phyloP scores from a whole-genome alignment of 331 rosid species.

The Pyracantha coccinea region DNA sequence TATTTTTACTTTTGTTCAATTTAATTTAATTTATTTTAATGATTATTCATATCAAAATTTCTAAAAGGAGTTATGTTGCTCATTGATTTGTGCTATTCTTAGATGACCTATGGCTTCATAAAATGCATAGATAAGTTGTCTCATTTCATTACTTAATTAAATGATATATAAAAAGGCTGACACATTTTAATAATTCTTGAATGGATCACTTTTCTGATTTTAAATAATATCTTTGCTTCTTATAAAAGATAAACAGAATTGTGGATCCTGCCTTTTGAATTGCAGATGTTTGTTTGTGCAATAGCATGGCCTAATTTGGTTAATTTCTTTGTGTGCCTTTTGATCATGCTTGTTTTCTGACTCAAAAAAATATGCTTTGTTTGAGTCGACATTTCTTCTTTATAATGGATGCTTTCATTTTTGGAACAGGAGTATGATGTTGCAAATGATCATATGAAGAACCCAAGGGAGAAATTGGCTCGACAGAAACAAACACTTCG shows the following conservation, averaged over 20 bases:
- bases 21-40: background rate
- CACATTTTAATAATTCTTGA: background rate
- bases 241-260: background rate
- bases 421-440: constrained; percentile 77
- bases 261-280: background rate
- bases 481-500: constrained; percentile 92
- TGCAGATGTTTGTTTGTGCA: background rate
- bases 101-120: background rate
- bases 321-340: background rate
- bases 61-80: background rate
- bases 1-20: background rate
- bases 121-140: background rate
- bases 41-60: background rate
- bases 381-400: background rate
- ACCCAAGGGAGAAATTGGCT: constrained; percentile 86
- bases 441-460: constrained; percentile 57
- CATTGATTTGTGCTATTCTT: background rate
- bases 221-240: background rate
- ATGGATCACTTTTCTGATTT: background rate
- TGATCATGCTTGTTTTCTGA: background rate
- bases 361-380: background rate
- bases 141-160: background rate
- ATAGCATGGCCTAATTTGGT: background rate
- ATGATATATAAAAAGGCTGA: background rate
- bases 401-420: background rate